Evolutionary conservation across 1,139 yeast species (phyloP), one percentile per base, ranked within the genome.

Genomic region (Groenewaldozyma auringiensis): DNA sequence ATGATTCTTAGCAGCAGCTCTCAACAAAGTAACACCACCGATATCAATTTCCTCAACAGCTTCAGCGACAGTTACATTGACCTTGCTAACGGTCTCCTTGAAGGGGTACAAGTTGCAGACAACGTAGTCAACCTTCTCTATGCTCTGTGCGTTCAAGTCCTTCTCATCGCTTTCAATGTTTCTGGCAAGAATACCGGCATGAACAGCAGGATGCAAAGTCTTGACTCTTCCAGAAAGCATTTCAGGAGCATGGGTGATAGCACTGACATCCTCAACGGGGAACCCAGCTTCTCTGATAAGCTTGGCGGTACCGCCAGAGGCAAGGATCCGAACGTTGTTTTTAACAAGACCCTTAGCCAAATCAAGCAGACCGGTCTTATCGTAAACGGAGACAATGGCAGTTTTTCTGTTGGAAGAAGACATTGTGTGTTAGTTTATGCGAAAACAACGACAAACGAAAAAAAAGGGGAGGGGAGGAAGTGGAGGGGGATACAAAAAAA

Each of bases 1-100:
- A 68, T 92, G 98, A 72, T 92, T 92, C 75, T 92, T 92, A 52
- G 98, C 98, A 50, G 98, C 98, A 43, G 98, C 98, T 69, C 98
- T 82, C 66, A 92, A 75, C 54, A 92, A 74, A 41, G 98, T 92
- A 50, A 92, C 98, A 65, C 98, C 98, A 60, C 98, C 98, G 65
- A 92, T 92, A 65, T 92, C 98, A 59, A 92, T 83, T 70, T 92
- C 97, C 72, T 92, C 98, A 46, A 92, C 96, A 14, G 98, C 98
- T 73, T 92, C 98, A 41, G 82, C 92, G 57, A 92, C 80, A 44
- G 98, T 92, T 54, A 92, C 98, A 52, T 94, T 89, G 56, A 85
- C 88, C 72, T 89, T 89, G 53, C 95, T 84, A 53, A 92, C 86
- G 42, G 98, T 92, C 71, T 92, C 96, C 72, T 89, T 88, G 79